Evolutionary conservation across 2,329 filamentous ascomycete species (phyloP).

Genomic region (Claviceps humidiphila): DNA sequence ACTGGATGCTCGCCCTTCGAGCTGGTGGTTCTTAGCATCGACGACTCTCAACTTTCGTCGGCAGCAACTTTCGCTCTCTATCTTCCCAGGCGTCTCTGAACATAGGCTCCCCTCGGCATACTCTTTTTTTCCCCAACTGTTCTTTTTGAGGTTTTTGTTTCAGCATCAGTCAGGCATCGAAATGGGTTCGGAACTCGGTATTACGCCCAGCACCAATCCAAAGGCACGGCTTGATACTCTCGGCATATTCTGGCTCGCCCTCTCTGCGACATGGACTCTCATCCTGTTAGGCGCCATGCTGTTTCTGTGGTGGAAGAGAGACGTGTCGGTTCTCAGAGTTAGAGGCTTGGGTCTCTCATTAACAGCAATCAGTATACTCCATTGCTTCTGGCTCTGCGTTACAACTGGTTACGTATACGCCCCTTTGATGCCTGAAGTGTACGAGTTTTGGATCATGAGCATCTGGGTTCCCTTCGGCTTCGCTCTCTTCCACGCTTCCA

Average conservation of each 20-base stretch:
- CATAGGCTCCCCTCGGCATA: too few species aligned
- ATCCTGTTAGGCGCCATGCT: slow-evolving; percentile 25
- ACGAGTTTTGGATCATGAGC: slow-evolving; percentile 55
- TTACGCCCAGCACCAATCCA: slow-evolving; percentile 18
- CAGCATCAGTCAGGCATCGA: not conserved
- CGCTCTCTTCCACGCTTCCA: slow-evolving; percentile 51
- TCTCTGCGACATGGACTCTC: slow-evolving; percentile 24
- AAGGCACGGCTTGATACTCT: slow-evolving; percentile 22
- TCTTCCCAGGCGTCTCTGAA: not conserved
- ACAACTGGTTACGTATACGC: slow-evolving; percentile 26
- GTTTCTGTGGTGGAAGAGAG: slow-evolving; percentile 26
- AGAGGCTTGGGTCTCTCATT: slow-evolving; percentile 28
- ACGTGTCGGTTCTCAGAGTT: slow-evolving; percentile 27
- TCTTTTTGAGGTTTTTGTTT: not conserved
- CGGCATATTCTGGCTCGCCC: slow-evolving; percentile 28
- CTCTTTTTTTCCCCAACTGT: not conserved
- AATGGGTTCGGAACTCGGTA: slow-evolving; percentile 21
- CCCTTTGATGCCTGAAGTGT: slow-evolving; percentile 32
- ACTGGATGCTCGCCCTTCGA: not conserved
- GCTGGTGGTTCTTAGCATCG: not conserved
- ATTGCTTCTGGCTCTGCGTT: slow-evolving; percentile 29
- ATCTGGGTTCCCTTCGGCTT: slow-evolving; percentile 52
- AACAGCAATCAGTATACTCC: slow-evolving; percentile 25
- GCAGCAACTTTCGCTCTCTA: not conserved
- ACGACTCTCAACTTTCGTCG: not conserved